Conservation (phyloP, 1,284 basidiomycete genomes). For the Boletus mariae region DNA sequence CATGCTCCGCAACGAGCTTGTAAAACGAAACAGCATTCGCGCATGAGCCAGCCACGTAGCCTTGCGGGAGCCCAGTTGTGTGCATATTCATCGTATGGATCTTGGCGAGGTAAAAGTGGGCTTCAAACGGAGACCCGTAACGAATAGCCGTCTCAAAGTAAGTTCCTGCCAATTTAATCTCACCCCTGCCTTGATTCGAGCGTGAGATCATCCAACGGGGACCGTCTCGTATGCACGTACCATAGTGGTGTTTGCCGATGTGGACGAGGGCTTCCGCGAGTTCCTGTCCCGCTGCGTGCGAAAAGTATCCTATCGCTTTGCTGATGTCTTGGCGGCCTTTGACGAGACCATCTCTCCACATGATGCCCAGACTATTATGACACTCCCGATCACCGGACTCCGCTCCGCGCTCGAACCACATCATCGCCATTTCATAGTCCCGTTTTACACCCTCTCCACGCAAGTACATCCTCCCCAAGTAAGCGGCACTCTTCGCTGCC, state of each 20-base stretch:
- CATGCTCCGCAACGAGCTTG: conserved; percentile 86
- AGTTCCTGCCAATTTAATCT: conserved; percentile 58
- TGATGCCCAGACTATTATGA: conserved; percentile 87
- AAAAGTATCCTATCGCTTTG: conserved; percentile 70
- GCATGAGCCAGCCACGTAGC: conserved; percentile 65
- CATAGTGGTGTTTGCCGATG: conserved; percentile 79
- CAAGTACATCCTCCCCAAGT: conserved; percentile 90
- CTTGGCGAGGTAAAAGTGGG: conserved; percentile 86
- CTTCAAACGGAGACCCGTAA: conserved; percentile 86
- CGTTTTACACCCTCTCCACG: conserved; percentile 88
- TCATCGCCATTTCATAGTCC: conserved; percentile 75
- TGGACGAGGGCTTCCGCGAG: conserved; percentile 90
- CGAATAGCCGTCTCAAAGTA: conserved; percentile 83
- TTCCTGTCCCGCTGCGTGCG: conserved; percentile 79
- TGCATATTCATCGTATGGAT: conserved; percentile 64
- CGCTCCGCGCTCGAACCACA: conserved; percentile 88
- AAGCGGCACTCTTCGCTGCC: conserved; percentile 78
- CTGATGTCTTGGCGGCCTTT: conserved; percentile 64
- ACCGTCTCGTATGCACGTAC: conserved; percentile 42
- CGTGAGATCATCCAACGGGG: conserved; percentile 11
- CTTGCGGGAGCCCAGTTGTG: conserved; percentile 37
- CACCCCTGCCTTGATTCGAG: conserved; percentile 51
- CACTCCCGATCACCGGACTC: conserved; percentile 83
- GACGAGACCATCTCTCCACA: conserved; percentile 84
- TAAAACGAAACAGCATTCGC: conserved; percentile 85